Conservation (phyloP, 495 filamentous ascomycete genomes). For the Platismatia glauca region DNA sequence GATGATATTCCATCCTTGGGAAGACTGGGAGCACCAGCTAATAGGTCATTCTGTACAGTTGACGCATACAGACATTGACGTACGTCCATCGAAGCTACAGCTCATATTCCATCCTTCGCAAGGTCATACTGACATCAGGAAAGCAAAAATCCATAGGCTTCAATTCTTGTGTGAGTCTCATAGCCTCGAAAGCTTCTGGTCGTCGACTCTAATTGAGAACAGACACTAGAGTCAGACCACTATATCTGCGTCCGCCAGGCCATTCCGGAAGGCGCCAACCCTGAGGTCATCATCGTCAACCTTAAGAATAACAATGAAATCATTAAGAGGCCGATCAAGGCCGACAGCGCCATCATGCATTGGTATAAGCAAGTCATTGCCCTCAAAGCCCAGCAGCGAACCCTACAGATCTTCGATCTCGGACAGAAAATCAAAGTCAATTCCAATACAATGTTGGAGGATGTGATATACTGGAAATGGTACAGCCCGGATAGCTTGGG, state of each 20-base stretch:
- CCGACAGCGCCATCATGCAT: conserved; percentile 99
- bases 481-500: conserved; percentile 80
- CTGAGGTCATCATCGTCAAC: conserved; percentile 94
- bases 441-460: conserved; percentile 89
- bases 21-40: conserved; percentile 4
- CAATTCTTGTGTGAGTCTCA: conserved; percentile 78
- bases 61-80: conserved; percentile 70
- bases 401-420: conserved; percentile 96
- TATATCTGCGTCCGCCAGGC: conserved; percentile 95
- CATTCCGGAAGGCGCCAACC: conserved; percentile 64
- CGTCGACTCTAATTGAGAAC: conserved; percentile 5
- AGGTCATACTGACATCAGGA: conserved; percentile 33
- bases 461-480: conserved; percentile 99
- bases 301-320: conserved; percentile 91
- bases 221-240: conserved; percentile 96
- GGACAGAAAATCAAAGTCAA: conserved; percentile 85
- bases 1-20: background rate
- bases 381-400: conserved; percentile 81
- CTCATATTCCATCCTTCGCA: conserved; percentile 7
- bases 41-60: conserved; percentile 41
- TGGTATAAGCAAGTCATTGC: conserved; percentile 93
- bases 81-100: conserved; percentile 38
- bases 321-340: conserved; percentile 91
- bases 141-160: conserved; percentile 84
- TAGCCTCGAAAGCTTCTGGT: background rate